Evolutionary conservation across 192 early-diverging fungal species (phyloP), one percentile per base, ranked within the genome.

Genomic region (Chytriomyces hyalinus): DNA sequence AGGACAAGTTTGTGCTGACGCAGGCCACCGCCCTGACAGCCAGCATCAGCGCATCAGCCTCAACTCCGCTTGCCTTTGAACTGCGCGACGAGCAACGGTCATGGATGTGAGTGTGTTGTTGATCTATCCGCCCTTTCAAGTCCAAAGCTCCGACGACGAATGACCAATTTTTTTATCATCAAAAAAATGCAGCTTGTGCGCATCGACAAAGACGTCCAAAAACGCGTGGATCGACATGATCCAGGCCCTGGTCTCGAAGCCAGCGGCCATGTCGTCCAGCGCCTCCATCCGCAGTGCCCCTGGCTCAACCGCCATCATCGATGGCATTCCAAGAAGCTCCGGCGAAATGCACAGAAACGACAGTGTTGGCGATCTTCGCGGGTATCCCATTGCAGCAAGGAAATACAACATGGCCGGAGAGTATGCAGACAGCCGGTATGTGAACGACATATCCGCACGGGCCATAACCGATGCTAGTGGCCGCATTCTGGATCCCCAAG

Each of bases 141-240:
- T n/a, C n/a, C n/a, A n/a, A n/a, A n/a, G 13, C 47, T 36, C 36
- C 17, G 8, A 10, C 28, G 9, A 8, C 28, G 0, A 13, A 11
- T 13, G 4, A 24, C 13, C 26, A 28, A 26, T 65, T 11, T 26
- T 11, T 65, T 28, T 26, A 28, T 45, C 51, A 2, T 0, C 0
- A 57, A 13, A 57, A 20, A 57, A 47, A 15, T 26, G 24, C 68
- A 70, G 68, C 9, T 53, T 70, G 15, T 49, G 26, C 13, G 26
- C 68, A 2, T n/a, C 8, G 4, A 22, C 68, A 9, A 70, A 53
- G 13, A 53, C 45, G 20, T 70, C 68, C 8, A 70, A 70, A 53
- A 45, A 70, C 9, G 28, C 68, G 11, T 70, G 68, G 68, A 20
- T 70, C 11, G 68, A 70, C 50, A 70, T 70, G 68, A 70, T 70